Evolutionary conservation across 371 early-diverging fungal genomes (phyloP).

Genomic region (Apophysomyces elegans): DNA sequence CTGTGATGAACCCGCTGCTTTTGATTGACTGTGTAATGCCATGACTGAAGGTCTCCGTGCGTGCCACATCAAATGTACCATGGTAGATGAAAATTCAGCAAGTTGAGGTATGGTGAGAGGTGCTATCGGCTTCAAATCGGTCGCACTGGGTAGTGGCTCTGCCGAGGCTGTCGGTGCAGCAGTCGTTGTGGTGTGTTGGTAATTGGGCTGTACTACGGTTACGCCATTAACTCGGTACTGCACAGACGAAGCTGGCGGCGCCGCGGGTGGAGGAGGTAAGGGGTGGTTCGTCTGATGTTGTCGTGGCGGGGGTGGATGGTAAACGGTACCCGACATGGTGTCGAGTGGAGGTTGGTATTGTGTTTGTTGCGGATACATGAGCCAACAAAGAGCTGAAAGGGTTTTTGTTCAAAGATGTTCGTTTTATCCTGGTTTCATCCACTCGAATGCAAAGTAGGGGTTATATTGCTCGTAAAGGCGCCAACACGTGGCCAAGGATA

Average conservation of each 20-base stretch:
- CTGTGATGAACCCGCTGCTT: constrained; percentile 21
- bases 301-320: constrained; percentile 14
- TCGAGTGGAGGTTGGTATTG: constrained; percentile 5
- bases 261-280: constrained; percentile 16
- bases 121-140: constrained; percentile 34
- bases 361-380: constrained; percentile 13
- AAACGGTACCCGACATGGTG: neutral
- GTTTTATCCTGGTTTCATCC: constrained; percentile 11
- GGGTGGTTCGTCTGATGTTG: constrained; percentile 23
- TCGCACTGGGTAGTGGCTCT: constrained; percentile 44
- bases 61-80: constrained; percentile 72
- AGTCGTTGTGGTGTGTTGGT: constrained; percentile 16
- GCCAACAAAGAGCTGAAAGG: constrained; percentile 5
- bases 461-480: constrained; percentile 13
- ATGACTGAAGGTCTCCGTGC: constrained; percentile 55
- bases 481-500: constrained; percentile 9
- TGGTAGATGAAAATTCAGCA: constrained; percentile 68
- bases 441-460: constrained; percentile 10
- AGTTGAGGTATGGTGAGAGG: constrained; percentile 50
- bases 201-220: constrained; percentile 14
- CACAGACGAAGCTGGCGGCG: constrained; percentile 13
- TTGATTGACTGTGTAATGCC: constrained; percentile 42
- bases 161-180: constrained; percentile 15
- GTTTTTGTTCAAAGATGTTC: neutral
- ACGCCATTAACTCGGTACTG: constrained; percentile 10